Evolutionary conservation across 257 asterid species (phyloP).

Genomic region (Solanum piurae): DNA sequence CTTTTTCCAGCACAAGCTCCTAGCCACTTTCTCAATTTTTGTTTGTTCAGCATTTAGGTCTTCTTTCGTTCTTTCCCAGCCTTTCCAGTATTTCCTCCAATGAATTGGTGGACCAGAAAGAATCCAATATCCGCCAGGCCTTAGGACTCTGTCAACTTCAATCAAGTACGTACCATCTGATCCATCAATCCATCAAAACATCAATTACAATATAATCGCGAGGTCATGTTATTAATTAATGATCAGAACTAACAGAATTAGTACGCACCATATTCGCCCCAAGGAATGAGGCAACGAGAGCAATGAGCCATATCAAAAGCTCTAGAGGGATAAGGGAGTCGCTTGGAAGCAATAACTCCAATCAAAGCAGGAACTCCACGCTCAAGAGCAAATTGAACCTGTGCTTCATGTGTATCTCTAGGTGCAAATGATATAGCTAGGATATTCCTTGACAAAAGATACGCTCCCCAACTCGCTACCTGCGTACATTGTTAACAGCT

Average conservation of each 20-base stretch:
- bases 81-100: slow-evolving; percentile 76
- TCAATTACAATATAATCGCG: not conserved
- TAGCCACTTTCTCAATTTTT: slow-evolving; percentile 52
- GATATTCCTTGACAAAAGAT: slow-evolving; percentile 61
- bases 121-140: slow-evolving; percentile 95
- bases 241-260: not conserved
- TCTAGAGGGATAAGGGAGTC: slow-evolving; percentile 84
- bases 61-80: slow-evolving; percentile 60
- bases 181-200: not conserved
- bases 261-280: slow-evolving; percentile 68
- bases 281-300: slow-evolving; percentile 89
- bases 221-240: not conserved
- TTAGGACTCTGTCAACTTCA: slow-evolving; percentile 69
- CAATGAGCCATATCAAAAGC: slow-evolving; percentile 95
- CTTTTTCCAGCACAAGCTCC: slow-evolving; percentile 78
- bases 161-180: slow-evolving; percentile 65
- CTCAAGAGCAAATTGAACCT: slow-evolving; percentile 80
- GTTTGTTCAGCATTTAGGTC: slow-evolving; percentile 74
- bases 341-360: slow-evolving; percentile 78
- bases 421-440: slow-evolving; percentile 86
- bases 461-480: slow-evolving; percentile 98
- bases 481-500: not conserved
- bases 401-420: slow-evolving; percentile 82
- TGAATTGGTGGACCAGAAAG: slow-evolving; percentile 87
- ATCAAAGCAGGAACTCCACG: slow-evolving; percentile 89